phyloP scores from a whole-genome alignment of 1,139 yeast genomes.

The Suhomyces bolitotheri region DNA sequence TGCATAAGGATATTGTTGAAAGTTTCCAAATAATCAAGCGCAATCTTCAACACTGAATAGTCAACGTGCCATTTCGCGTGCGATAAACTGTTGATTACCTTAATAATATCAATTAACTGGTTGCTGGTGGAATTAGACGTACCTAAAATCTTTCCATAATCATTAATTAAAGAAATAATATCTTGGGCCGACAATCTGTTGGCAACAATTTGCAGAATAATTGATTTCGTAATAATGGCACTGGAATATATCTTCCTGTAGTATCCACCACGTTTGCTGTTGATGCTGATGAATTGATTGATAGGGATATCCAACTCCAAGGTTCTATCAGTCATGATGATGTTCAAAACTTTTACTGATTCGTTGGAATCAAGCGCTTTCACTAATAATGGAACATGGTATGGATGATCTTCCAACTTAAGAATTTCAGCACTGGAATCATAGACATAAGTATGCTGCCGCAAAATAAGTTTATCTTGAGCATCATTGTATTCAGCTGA shows the following conservation, averaged over 20 bases:
- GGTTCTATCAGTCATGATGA: constrained; percentile 51
- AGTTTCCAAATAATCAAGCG: constrained; percentile 35
- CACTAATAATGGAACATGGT: constrained; percentile 55
- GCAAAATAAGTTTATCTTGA: constrained; percentile 33
- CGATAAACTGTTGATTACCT: constrained; percentile 27
- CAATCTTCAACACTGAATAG: constrained; percentile 30
- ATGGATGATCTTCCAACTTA: constrained; percentile 46
- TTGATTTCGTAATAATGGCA: constrained; percentile 20
- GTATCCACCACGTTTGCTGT: constrained; percentile 49
- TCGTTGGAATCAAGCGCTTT: constrained; percentile 28
- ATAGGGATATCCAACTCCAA: constrained; percentile 34
- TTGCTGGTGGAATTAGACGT: constrained; percentile 20
- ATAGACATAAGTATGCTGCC: constrained; percentile 53
- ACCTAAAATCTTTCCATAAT: constrained; percentile 36
- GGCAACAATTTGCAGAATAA: constrained; percentile 25
- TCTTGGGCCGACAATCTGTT: constrained; percentile 29
- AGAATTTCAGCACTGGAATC: constrained; percentile 26
- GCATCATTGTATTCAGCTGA: constrained; percentile 33
- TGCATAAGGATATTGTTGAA: constrained; percentile 31
- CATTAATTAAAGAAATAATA: constrained; percentile 36
- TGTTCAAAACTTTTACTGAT: constrained; percentile 35
- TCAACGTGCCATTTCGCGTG: constrained; percentile 23
- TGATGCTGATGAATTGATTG: constrained; percentile 31
- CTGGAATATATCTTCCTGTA: constrained; percentile 36
- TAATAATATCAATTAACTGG: constrained; percentile 32